Base-by-base conservation (phyloP, 148 eudicot genomes). In the Chenopodium suecicum region DNA sequence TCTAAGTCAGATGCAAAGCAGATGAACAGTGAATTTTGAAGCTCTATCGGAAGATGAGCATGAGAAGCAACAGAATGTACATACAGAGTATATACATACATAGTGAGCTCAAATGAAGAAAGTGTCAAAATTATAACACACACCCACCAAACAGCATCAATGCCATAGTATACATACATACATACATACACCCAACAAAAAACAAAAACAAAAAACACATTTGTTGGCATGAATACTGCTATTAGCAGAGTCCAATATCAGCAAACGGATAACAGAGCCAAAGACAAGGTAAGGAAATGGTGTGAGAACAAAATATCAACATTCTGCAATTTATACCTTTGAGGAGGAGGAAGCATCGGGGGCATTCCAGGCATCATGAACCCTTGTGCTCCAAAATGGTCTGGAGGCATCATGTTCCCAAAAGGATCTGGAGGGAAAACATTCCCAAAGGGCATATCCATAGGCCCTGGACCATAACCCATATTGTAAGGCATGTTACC, bases 381-480 rank as follows among this genome's bases (percentile, higher is more conserved):
- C 41, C 86, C 88, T 44, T 85, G 92, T 23, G 86, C 88, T 70
- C 80, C 91, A 86, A 87, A 92, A 76, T 95, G 95, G 83, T 92
- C 91, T 16, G 81, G 91, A 23, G 92, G 95, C 69, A 91, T 73
- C 54, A 84, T 72, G 81, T 91, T 90, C 68, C 78, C 90, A 87
- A 87, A 92, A 67, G 98, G 97, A 81, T 93, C 93, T 19, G 82
- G 92, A 22, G 94, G 97, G 60, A 90, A 75, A 72, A 84, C 77
- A 84, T 92, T 89, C 37, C 84, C 86, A 76, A 92, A 95, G 47
- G 97, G 91, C 82, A 93, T 86, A 82, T 91, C 96, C 84, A 90
- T 83, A 46, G 92, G 73, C 60, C 92, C 90, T 23, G 77, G 77
- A 60, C 96, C 94, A 82, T 85, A 91, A 64, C 92, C 91, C 95